A percentile compares a stretch with the other conserved stretches of the same genome.
Conservation (phyloP, 768 basidiomycete species). For the Termitomyces eurrhizus region DNA sequence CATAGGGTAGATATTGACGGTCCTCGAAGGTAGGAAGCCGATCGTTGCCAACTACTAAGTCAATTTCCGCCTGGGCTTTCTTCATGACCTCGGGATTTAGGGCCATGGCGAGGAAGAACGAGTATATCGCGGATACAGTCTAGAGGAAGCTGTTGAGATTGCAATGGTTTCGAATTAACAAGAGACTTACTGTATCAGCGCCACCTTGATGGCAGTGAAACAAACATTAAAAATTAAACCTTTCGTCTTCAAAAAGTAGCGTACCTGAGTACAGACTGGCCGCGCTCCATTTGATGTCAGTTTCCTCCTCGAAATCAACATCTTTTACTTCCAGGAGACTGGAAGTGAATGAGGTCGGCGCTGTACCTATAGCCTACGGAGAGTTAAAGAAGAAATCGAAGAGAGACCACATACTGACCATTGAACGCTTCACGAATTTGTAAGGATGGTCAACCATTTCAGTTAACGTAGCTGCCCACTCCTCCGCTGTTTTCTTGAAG, state of each 20-base stretch:
- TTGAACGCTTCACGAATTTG: constrained; percentile 57
- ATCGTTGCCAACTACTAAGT: constrained; percentile 52
- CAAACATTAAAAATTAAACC: neutral
- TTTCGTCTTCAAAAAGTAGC: neutral
- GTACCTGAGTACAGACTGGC: constrained; percentile 53
- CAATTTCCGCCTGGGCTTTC: constrained; percentile 63
- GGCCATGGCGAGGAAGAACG: constrained; percentile 60
- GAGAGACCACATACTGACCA: constrained; percentile 33
- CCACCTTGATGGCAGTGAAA: constrained; percentile 36
- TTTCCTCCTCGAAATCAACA: constrained; percentile 51
- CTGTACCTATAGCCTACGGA: constrained; percentile 54
- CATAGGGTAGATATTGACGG: constrained; percentile 53
- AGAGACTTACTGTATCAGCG: constrained; percentile 47
- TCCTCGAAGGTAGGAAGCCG: constrained; percentile 59
- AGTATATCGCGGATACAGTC: constrained; percentile 60
- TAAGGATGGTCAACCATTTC: constrained; percentile 56
- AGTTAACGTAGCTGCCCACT: constrained; percentile 48
- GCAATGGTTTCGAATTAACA: neutral
- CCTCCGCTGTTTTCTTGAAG: constrained; percentile 50
- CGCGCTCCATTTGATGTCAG: constrained; percentile 63
- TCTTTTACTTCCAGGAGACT: constrained; percentile 49
- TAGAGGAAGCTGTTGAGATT: constrained; percentile 22
- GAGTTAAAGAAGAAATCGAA: constrained; percentile 6
- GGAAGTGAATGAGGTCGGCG: constrained; percentile 54
- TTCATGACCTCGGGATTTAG: constrained; percentile 51